A percentile compares a stretch with the other conserved stretches of the same genome.
Conservation (phyloP, 371 early-diverging fungal species). For the Mortierella polycephala region DNA sequence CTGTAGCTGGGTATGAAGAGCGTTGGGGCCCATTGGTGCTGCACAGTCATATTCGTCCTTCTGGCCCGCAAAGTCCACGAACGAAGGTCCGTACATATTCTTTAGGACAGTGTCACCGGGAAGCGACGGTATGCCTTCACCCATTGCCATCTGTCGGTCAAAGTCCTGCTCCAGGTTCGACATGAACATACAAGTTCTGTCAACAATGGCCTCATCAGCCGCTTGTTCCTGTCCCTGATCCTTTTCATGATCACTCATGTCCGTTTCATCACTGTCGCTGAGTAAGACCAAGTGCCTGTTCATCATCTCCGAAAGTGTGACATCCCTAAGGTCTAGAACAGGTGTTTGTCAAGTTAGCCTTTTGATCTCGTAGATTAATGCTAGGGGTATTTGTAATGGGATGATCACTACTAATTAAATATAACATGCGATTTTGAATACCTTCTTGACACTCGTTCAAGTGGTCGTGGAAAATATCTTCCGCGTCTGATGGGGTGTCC, state of each 20-base stretch:
- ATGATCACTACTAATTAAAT: neutral
- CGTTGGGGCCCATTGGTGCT: too few species aligned
- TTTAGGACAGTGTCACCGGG: slow-evolving; percentile 27
- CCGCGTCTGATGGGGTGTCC: neutral
- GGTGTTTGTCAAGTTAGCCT: too few species aligned
- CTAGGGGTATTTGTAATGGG: neutral
- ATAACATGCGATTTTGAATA: neutral
- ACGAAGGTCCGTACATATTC: slow-evolving; percentile 18
- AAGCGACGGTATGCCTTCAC: slow-evolving; percentile 11
- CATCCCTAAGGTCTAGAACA: slow-evolving; percentile 31
- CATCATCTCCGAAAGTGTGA: slow-evolving; percentile 43
- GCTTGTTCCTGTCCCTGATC: neutral
- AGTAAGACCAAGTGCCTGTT: slow-evolving; percentile 15
- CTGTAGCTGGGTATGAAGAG: too few species aligned
- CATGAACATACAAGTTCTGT: slow-evolving; percentile 31
- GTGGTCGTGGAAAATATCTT: slow-evolving; percentile 9
- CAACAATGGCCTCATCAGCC: slow-evolving; percentile 15
- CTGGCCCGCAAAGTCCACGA: slow-evolving; percentile 1
- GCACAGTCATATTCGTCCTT: too few species aligned
- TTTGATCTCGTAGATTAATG: too few species aligned
- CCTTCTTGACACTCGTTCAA: slow-evolving; percentile 20
- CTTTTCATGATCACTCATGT: neutral
- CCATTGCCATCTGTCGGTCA: slow-evolving; percentile 2
- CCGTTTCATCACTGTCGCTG: slow-evolving; percentile 24
- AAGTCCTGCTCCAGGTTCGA: slow-evolving; percentile 25